phyloP scores from a whole-genome alignment of 148 eudicot genomes.

The Suaeda aralocaspica region DNA sequence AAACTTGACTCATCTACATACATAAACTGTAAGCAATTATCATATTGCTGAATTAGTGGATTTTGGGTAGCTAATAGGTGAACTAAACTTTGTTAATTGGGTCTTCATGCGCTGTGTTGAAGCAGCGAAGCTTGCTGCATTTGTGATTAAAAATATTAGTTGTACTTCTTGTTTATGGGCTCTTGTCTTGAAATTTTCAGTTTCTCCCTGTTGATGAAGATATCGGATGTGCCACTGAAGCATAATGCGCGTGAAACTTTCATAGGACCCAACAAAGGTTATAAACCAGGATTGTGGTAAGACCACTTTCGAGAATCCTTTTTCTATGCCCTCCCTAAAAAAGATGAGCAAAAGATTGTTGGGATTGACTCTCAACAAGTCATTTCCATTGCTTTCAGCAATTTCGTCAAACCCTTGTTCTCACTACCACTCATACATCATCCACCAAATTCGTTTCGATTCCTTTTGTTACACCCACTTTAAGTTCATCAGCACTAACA shows the following conservation, averaged over 20 bases:
- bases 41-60: background rate
- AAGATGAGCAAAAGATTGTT: slow-evolving; percentile 23
- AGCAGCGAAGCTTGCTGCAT: too few species aligned
- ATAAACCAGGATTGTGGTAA: background rate
- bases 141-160: background rate
- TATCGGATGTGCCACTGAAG: background rate
- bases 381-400: background rate
- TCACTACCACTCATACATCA: background rate
- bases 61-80: background rate
- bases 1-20: background rate
- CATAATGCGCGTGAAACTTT: background rate
- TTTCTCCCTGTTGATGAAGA: background rate
- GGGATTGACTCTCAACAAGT: slow-evolving; percentile 19
- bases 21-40: background rate
- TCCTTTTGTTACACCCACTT: slow-evolving; percentile 9
- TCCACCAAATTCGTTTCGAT: slow-evolving; percentile 5
- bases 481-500: slow-evolving; percentile 21
- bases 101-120: too few species aligned
- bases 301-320: background rate
- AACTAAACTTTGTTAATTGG: background rate
- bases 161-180: too few species aligned
- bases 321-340: background rate
- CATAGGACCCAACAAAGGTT: background rate
- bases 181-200: background rate
- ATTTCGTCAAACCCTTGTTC: background rate